Evolutionary conservation across 2,329 filamentous ascomycete genomes (phyloP).

Genomic region (Talaromyces sp.): DNA sequence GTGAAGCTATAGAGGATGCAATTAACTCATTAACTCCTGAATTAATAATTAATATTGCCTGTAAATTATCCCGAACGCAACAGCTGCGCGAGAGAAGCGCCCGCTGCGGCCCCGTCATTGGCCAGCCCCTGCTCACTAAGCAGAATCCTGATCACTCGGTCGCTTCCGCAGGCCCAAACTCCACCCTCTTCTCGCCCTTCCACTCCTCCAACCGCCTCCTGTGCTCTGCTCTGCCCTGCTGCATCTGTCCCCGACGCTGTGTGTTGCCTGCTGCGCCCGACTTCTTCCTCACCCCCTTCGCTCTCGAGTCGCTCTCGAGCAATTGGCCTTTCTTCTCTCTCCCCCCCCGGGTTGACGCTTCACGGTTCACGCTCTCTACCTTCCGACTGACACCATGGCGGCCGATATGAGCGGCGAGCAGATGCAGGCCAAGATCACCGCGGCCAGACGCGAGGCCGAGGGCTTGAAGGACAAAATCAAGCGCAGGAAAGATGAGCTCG

Average conservation of each 20-base stretch:
- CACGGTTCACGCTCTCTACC: slow-evolving; percentile 13
- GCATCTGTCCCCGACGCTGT: background rate
- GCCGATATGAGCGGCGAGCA: slow-evolving; percentile 48
- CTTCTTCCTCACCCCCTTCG: slow-evolving; percentile 2
- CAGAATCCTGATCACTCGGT: slow-evolving; percentile 18
- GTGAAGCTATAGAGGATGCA: too few species aligned
- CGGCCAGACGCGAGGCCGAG: slow-evolving; percentile 94
- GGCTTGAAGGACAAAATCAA: slow-evolving; percentile 98
- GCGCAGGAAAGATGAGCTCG: slow-evolving; percentile 99
- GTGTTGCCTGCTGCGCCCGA: background rate
- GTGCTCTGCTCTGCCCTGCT: background rate
- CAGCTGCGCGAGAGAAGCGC: too few species aligned
- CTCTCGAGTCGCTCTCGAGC: background rate
- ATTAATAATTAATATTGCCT: background rate
- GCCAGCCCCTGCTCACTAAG: slow-evolving; percentile 12
- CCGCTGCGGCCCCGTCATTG: slow-evolving; percentile 1
- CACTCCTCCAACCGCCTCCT: slow-evolving; percentile 2
- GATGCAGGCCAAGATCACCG: slow-evolving; percentile 90
- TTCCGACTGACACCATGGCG: slow-evolving; percentile 28
- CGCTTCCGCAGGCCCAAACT: slow-evolving; percentile 22
- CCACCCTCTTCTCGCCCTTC: slow-evolving; percentile 16
- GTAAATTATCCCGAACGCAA: background rate
- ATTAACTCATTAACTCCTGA: too few species aligned
- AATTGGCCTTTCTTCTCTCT: slow-evolving; percentile 8
- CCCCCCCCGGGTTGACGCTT: slow-evolving; percentile 10